Evolutionary conservation across 164 flowering plant genomes (phyloP).

Genomic region (Piper betle): DNA sequence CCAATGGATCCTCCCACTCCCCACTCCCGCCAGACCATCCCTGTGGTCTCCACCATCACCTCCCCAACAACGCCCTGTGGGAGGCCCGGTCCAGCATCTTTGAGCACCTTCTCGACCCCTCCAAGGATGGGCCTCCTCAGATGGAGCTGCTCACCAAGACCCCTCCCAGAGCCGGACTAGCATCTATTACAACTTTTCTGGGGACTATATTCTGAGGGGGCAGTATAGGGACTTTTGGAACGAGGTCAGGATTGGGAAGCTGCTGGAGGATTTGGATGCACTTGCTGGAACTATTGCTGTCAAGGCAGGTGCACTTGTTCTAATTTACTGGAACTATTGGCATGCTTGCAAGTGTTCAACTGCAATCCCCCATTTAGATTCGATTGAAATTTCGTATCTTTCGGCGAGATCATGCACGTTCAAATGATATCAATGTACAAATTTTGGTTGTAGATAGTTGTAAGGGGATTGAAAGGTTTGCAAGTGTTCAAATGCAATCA

Average conservation of each 20-base stretch:
- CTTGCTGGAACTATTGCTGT: slow-evolving; percentile 90
- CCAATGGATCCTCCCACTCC: slow-evolving; percentile 1
- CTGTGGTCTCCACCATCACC: slow-evolving; percentile 28
- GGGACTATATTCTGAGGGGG: slow-evolving; percentile 64
- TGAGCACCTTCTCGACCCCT: slow-evolving; percentile 53
- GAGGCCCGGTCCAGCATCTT: slow-evolving; percentile 69
- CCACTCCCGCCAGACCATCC: slow-evolving; percentile 12
- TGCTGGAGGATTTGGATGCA: slow-evolving; percentile 93
- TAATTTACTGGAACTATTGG: background rate
- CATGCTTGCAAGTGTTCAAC: background rate
- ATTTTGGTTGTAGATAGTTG: no score
- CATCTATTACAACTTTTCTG: slow-evolving; percentile 59
- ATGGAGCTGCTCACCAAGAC: slow-evolving; percentile 37
- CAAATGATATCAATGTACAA: no score
- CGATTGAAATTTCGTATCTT: no score
- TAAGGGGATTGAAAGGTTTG: no score
- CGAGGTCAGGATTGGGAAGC: slow-evolving; percentile 70
- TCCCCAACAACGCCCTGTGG: slow-evolving; percentile 80
- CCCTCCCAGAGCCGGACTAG: slow-evolving; percentile 57
- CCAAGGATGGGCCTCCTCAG: slow-evolving; percentile 54
- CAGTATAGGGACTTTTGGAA: slow-evolving; percentile 95
- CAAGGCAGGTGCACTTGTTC: slow-evolving; percentile 29
- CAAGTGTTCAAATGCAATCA: no score
- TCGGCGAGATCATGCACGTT: no score
- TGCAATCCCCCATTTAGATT: no score